Base-by-base conservation (phyloP, 1,284 basidiomycete species). In the Anthracocystis walkeri region DNA sequence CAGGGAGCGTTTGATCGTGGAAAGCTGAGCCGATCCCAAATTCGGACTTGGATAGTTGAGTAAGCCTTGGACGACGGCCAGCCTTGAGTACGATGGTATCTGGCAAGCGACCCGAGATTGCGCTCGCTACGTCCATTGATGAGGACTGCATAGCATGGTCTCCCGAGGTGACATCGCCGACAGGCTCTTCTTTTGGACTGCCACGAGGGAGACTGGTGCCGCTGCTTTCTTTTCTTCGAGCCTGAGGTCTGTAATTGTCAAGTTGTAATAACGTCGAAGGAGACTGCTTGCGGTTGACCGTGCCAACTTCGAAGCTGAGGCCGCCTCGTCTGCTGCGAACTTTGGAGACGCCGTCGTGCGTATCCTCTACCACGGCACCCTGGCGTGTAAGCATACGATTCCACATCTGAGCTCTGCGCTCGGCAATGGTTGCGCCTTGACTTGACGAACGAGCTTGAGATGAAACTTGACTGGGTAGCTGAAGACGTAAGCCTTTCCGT, bases 331-430 rank as follows among this genome's bases (percentile, higher is more conserved):
- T 40, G 49, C 73, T 72, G 23, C 62, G 61, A 2, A 71, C 58
- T 40, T 57, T 71, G 41, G 48, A 45, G 51, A 68, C 68, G 29
- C 65, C 73, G 40, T 60, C 58, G 29, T 50, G 51, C 6, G 27
- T 50, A 14, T 65, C 60, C 31, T 74, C 75, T 3, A 60, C 61
- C 2, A 69, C 63, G 7, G 70, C 62, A 23, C 71, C 72, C 55
- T 75, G 64, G 16, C 64, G 58, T 14, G 60, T 62, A 23, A 65
- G 55, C 16, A 75, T 33, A 16, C 51, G 42, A 12, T 64, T 53
- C 65, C 73, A 70, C 61, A 66, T 79, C 10, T 67, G 70, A 10
- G 80, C 80, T 45, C 80, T 21, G 10, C 80, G 67, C 60, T 81
- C 76, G 0, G 80, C 80, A 21, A 81, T 81, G 0, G 78, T 81